phyloP scores from a whole-genome alignment of 345 rosid species.

The Eucalyptus melliodora region DNA sequence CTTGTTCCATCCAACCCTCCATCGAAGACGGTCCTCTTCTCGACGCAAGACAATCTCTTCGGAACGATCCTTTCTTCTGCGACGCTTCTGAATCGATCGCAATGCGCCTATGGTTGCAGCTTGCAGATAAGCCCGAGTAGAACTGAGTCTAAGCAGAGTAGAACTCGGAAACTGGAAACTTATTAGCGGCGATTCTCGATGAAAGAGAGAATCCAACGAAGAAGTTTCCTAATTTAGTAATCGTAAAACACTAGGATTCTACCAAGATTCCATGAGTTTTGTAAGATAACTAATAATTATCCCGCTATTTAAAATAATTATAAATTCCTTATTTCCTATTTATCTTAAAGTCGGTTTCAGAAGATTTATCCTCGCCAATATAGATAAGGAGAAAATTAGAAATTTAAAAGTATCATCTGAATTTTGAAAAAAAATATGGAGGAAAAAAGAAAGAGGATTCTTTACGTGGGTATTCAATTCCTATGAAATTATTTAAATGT shows the following conservation, averaged over 20 bases:
- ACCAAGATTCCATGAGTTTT: not conserved
- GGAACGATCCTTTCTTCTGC: not conserved
- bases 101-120: not conserved
- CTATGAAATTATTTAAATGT: not conserved
- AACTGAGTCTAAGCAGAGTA: not conserved
- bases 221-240: not conserved
- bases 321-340: not conserved
- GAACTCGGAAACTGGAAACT: not conserved
- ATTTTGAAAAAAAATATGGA: not conserved
- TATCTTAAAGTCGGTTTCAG: not conserved
- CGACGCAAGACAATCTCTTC: not conserved
- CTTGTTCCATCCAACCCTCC: not conserved
- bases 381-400: too few relatives aligned
- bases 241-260: too few relatives aligned
- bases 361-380: not conserved
- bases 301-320: not conserved
- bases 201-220: not conserved
- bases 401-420: too few relatives aligned
- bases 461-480: not conserved
- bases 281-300: not conserved
- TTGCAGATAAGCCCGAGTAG: not conserved
- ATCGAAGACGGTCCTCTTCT: not conserved
- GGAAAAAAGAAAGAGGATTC: not conserved
- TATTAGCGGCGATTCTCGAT: not conserved
- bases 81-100: not conserved